A percentile compares a stretch with the other conserved stretches of the same genome.
Conservation (phyloP, 257 asterid species). For the Asclepias syriaca region DNA sequence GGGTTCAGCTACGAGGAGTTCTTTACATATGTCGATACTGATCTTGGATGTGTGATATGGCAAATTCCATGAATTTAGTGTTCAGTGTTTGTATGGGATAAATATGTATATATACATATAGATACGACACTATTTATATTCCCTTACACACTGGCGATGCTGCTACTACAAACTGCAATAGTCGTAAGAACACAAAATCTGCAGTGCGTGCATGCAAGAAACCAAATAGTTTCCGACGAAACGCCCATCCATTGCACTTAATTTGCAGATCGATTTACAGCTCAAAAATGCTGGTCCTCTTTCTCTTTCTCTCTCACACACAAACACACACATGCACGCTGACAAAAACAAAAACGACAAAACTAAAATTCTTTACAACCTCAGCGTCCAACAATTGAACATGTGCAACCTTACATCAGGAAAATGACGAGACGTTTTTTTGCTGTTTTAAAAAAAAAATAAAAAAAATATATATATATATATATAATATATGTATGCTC, state of each 20-base stretch:
- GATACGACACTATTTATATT: no score
- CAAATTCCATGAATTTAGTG: neutral
- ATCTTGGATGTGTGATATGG: neutral
- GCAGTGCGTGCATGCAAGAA: neutral
- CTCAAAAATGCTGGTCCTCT: neutral
- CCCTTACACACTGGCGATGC: no score
- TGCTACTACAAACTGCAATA: neutral
- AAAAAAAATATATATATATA: neutral
- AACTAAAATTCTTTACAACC: constrained; percentile 27
- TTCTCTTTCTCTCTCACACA: neutral
- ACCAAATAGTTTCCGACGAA: neutral
- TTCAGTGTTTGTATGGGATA: neutral
- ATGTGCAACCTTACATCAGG: constrained; percentile 27
- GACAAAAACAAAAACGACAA: neutral
- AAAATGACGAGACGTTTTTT: constrained; percentile 23
- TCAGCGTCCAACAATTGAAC: constrained; percentile 18
- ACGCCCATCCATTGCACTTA: neutral
- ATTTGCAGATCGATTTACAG: neutral
- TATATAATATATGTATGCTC: neutral
- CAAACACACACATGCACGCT: neutral
- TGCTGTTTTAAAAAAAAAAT: no score
- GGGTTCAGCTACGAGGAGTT: no score
- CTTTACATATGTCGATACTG: neutral
- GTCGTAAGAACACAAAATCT: neutral
- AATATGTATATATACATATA: neutral